Percentiles rank a stretch among this genome's conserved stretches.
These are phyloP conservation scores for Erigeron philadelphicus DNA, from an alignment of 140 eudicot species.

Conservation along the genomic window DNA sequence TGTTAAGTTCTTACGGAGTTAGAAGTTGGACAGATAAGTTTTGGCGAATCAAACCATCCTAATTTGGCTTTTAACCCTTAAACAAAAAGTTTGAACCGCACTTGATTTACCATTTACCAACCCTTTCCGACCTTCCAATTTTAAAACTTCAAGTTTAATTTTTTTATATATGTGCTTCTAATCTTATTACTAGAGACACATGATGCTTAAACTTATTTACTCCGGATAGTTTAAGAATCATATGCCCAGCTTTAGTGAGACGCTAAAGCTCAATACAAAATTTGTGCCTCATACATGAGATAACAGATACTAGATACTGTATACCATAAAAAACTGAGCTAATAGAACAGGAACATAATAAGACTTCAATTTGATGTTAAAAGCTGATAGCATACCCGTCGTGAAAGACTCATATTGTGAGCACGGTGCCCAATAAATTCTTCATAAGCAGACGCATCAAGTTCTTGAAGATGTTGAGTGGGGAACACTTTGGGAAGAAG, in stretches of 20 bases:
- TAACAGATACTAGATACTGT: not conserved
- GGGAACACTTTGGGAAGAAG: slow-evolving; percentile 75
- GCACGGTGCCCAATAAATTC: slow-evolving; percentile 44
- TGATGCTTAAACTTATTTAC: too few species aligned
- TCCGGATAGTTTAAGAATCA: too few species aligned
- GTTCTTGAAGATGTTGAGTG: slow-evolving; percentile 54
- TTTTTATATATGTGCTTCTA: not conserved
- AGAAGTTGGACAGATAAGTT: too few species aligned
- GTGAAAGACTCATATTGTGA: slow-evolving; percentile 36
- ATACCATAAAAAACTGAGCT: not conserved
- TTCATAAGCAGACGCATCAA: slow-evolving; percentile 89
- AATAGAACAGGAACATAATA: not conserved
- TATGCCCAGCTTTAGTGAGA: too few species aligned
- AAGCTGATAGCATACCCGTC: slow-evolving; percentile 37
- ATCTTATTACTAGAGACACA: too few species aligned
- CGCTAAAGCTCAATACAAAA: not conserved
- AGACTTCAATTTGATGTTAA: not conserved
- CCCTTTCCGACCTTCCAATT: not conserved
- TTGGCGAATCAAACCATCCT: too few species aligned
- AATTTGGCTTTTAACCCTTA: too few species aligned
- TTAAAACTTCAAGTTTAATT: not conserved
- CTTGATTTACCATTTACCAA: too few species aligned
- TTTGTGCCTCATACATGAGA: not conserved
- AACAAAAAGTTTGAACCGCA: too few species aligned
- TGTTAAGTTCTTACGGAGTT: too few species aligned